Conservation (phyloP, 257 asterid species). For the Cruciata laevipes region DNA sequence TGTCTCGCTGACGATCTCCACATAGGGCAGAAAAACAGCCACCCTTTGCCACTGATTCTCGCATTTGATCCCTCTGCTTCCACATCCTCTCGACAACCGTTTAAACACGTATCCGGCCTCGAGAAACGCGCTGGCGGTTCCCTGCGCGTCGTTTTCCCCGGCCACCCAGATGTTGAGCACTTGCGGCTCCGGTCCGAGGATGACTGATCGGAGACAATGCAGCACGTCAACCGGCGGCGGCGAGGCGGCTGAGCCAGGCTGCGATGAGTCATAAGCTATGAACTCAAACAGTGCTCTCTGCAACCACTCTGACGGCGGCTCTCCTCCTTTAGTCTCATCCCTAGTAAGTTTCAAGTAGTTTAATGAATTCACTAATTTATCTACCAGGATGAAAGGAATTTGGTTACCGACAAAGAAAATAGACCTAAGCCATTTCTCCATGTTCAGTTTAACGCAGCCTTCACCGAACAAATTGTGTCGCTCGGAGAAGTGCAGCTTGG, state of each 20-base stretch:
- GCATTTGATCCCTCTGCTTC: not conserved
- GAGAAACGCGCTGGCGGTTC: too few relatives aligned
- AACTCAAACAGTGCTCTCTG: not conserved
- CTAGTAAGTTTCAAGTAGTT: not conserved
- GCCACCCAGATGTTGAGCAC: not conserved
- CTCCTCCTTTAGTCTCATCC: not conserved
- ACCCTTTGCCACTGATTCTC: not conserved
- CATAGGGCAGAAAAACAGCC: not conserved
- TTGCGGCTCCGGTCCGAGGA: not conserved
- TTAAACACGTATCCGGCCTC: not conserved
- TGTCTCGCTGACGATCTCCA: not conserved
- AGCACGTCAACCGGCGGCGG: not conserved
- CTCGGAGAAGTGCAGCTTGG: too few relatives aligned
- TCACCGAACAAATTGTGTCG: too few relatives aligned
- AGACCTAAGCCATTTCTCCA: not conserved
- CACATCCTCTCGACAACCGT: not conserved
- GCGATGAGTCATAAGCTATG: not conserved
- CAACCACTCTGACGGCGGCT: not conserved
- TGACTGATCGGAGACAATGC: not conserved
- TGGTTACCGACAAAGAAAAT: slow-evolving; percentile 4
- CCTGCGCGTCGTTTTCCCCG: not conserved
- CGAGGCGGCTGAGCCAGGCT: too few relatives aligned
- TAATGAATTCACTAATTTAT: not conserved
- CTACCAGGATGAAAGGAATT: not conserved
- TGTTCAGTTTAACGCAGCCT: not conserved